Evolutionary conservation across 169 alveolate genomes (phyloP).

Genomic region (Eimeria acervulina): DNA sequence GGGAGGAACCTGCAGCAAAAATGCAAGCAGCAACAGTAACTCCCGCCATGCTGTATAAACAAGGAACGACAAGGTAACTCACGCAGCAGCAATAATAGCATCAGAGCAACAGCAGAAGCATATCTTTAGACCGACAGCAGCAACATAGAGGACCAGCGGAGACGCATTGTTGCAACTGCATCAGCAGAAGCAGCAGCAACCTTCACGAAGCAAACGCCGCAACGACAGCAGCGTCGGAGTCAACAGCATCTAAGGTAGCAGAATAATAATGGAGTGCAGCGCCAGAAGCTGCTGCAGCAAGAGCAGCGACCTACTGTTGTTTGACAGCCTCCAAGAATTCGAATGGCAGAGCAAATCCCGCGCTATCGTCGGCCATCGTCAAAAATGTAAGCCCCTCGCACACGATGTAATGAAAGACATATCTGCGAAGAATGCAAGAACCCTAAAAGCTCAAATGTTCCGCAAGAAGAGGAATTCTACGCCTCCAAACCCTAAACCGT

Average conservation of each 20-base stretch:
- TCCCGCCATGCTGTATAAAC: not conserved
- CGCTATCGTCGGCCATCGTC: constrained; percentile 77
- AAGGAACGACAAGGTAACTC: not conserved
- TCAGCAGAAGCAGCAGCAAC: constrained; percentile 12
- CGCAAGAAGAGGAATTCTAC: too few relatives aligned
- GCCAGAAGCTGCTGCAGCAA: constrained; percentile 28
- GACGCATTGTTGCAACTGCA: constrained; percentile 9
- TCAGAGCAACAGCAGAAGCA: not conserved
- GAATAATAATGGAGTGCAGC: not conserved
- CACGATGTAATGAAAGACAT: constrained; percentile 67
- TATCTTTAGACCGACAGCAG: not conserved
- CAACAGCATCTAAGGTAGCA: not conserved
- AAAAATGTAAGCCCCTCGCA: constrained; percentile 63
- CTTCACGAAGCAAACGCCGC: not conserved
- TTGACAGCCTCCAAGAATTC: constrained; percentile 70
- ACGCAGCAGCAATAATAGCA: not conserved
- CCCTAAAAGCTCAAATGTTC: not conserved
- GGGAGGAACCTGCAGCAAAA: constrained; percentile 67
- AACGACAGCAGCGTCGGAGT: not conserved
- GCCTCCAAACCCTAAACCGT: not conserved
- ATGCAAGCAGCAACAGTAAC: constrained; percentile 19
- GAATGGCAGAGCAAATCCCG: constrained; percentile 80
- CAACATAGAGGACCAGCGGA: not conserved
- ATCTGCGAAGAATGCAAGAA: constrained; percentile 5
- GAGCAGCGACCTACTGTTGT: constrained; percentile 50